Base-by-base conservation (phyloP, 2,329 filamentous ascomycete species). In the Didymosphaeria variabile region DNA sequence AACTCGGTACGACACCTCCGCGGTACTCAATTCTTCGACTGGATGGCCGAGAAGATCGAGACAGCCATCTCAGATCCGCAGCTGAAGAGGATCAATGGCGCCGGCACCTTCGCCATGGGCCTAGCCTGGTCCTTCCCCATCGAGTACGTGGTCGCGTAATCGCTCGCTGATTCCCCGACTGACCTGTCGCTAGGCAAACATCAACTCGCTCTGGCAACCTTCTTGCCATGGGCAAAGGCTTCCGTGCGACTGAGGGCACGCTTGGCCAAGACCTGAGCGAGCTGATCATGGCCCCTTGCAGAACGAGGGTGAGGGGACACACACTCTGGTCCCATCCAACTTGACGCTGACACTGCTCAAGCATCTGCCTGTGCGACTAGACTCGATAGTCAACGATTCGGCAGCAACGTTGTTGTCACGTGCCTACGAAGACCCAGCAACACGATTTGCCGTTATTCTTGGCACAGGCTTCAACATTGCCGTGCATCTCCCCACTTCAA, bases 61-160 rank as follows among this genome's bases (percentile, higher is more conserved):
- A 80, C 83, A 9, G 85, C 86, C 74, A 76, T 89, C 51, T 74
- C 70, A 38, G 75, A 78, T 55, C 74, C 71, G 64, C 77, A 62
- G 74, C 79, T 69, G 66, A 73, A 77, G 53, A 77, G 55, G 72
- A 79, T 65, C 69, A 75, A 76, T 60, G 66, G 60, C 50, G 64
- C 78, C 46, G 76, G 75, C 19, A 80, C 79, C 12, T 75, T 89
- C 58, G 80, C 83, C 5, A 86, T 89, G 81, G 88, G 88, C 3
- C 68, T 90, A 64, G 86, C 88, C 2, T 90, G 88, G 88, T 89
- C 87, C 3, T 90, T 90, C 73, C 88, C 88, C 0, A 83, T 90
- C 57, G 85, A 89, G 75, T 82, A 75, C 59, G 80, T 75, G 12
- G 7, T n/a, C 15, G 40, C 13, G 2, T 23, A 8, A 3, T 32